Conservation (phyloP, 345 rosid genomes). For the Citrus trifoliata region DNA sequence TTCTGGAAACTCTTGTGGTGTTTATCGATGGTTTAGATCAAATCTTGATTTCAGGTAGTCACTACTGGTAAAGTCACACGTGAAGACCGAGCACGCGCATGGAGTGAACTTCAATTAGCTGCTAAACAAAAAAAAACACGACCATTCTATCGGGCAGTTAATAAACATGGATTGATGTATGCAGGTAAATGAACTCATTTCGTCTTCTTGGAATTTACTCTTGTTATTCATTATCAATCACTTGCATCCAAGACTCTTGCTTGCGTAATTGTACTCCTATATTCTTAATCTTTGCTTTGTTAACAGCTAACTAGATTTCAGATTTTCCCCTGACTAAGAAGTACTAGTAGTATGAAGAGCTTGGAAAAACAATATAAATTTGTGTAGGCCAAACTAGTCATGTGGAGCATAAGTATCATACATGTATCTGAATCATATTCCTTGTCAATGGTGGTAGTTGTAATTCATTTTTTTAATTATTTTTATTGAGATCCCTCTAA, state of each 20-base stretch:
- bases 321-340: too few relatives aligned
- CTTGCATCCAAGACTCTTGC: not conserved
- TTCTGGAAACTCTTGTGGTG: not conserved
- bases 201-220: not conserved
- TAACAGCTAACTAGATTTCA: not conserved
- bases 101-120: slow-evolving; percentile 73
- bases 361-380: not conserved
- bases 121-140: slow-evolving; percentile 57
- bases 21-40: not conserved
- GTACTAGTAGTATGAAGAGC: not conserved
- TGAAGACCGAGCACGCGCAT: slow-evolving; percentile 59
- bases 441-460: not conserved
- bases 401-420: not conserved
- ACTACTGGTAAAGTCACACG: slow-evolving; percentile 60
- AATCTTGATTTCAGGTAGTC: slow-evolving; percentile 49
- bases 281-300: not conserved
- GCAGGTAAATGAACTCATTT: slow-evolving; percentile 55
- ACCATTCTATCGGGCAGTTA: slow-evolving; percentile 75
- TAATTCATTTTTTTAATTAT: not conserved
- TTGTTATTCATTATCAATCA: not conserved
- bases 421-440: not conserved
- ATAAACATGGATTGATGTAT: slow-evolving; percentile 78
- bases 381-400: not conserved
- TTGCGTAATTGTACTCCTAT: not conserved
- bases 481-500: not conserved